Percentiles rank a stretch among this genome's conserved stretches.
Conservation (phyloP, 495 filamentous ascomycete species). For the Opeltia flavorubescens region DNA sequence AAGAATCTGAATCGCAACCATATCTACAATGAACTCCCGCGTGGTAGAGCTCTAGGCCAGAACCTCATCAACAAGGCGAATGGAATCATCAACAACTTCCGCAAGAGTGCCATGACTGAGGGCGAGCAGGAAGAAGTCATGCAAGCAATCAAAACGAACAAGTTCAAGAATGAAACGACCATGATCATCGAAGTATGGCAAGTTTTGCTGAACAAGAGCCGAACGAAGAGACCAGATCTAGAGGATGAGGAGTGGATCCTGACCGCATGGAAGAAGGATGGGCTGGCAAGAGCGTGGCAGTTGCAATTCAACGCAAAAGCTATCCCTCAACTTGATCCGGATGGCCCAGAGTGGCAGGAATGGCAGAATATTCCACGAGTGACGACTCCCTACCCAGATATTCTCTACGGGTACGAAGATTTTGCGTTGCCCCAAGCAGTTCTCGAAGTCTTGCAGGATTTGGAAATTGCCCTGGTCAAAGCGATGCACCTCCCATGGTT, state of each 20-base stretch:
- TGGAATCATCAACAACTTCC: background rate
- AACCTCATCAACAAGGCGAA: background rate
- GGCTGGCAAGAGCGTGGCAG: background rate
- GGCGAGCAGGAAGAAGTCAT: background rate
- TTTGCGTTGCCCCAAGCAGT: background rate
- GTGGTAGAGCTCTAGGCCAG: background rate
- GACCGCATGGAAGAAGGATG: slow-evolving; percentile 1
- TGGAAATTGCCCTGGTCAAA: background rate
- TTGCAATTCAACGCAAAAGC: background rate
- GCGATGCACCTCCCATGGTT: background rate
- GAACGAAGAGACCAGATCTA: background rate
- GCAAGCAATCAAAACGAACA: background rate
- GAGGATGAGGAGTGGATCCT: background rate
- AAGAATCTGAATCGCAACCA: background rate
- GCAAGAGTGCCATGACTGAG: background rate
- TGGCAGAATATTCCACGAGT: background rate
- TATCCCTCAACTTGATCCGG: background rate
- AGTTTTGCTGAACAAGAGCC: background rate
- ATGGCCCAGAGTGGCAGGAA: background rate
- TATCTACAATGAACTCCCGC: background rate
- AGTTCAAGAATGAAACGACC: background rate
- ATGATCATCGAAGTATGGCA: background rate
- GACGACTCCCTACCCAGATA: background rate
- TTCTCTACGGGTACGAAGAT: background rate
- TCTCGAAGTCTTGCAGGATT: background rate